phyloP scores from a whole-genome alignment of 129 eudicot genomes.

The Lonicera japonica region DNA sequence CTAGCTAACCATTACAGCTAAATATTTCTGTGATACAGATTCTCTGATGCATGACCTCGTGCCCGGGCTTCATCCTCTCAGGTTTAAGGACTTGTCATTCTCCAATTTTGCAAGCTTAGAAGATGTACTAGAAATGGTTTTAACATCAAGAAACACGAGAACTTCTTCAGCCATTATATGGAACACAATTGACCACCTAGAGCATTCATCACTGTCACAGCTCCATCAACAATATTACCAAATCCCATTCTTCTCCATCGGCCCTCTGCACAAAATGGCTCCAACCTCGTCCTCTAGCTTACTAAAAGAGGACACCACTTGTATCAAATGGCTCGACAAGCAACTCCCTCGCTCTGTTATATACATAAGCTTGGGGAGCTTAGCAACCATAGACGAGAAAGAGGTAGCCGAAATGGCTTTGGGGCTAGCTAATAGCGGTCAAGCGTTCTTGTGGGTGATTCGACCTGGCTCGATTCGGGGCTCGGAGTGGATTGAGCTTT shows the following conservation, averaged over 20 bases:
- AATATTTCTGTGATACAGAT: conserved; percentile 9
- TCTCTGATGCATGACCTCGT: conserved; percentile 22
- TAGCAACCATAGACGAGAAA: conserved; percentile 23
- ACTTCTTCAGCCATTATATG: conserved; percentile 39
- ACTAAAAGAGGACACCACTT: conserved; percentile 25
- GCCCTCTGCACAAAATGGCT: conserved; percentile 48
- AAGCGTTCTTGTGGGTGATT: conserved; percentile 46
- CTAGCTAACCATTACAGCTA: background rate
- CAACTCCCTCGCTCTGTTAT: conserved; percentile 42
- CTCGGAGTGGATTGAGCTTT: conserved; percentile 29
- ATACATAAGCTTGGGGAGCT: conserved; percentile 58
- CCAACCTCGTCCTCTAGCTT: conserved; percentile 22
- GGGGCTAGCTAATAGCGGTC: conserved; percentile 43
- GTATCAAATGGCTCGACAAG: conserved; percentile 51
- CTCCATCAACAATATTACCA: conserved; percentile 21
- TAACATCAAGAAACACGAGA: background rate
- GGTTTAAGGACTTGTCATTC: conserved; percentile 45
- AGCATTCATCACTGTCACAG: conserved; percentile 21
- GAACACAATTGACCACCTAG: conserved; percentile 43
- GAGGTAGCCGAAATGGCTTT: conserved; percentile 43
- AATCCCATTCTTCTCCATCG: conserved; percentile 35
- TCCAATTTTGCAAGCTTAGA: conserved; percentile 4
- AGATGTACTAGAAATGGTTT: background rate
- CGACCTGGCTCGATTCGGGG: conserved; percentile 39
- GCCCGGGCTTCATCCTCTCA: conserved; percentile 30